These are phyloP conservation scores for Nematodospora valgi DNA, from an alignment of 805 yeast species.

Conservation along the genomic window DNA sequence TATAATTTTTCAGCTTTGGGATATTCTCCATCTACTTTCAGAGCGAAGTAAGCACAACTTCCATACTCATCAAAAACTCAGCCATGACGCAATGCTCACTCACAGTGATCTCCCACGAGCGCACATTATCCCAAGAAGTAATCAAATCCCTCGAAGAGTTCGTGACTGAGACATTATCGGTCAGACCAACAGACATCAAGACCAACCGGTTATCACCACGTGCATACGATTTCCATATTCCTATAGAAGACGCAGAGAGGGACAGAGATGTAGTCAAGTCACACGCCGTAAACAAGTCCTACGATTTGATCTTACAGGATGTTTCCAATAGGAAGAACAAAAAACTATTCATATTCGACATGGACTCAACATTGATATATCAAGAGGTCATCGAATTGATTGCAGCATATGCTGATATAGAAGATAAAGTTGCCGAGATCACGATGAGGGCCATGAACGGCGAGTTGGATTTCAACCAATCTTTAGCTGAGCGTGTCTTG, in stretches of 20 bases:
- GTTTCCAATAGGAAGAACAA: slow-evolving; percentile 25
- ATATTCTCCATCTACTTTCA: too few relatives aligned
- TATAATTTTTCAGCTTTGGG: too few relatives aligned
- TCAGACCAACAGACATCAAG: slow-evolving; percentile 3
- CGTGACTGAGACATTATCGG: neutral
- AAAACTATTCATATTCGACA: slow-evolving; percentile 82
- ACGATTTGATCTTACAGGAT: slow-evolving; percentile 28
- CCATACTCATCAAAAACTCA: neutral
- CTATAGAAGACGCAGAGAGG: slow-evolving; percentile 10
- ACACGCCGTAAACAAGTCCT: neutral
- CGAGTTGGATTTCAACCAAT: slow-evolving; percentile 84
- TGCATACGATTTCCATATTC: slow-evolving; percentile 20
- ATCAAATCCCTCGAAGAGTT: neutral
- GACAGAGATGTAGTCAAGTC: slow-evolving; percentile 7
- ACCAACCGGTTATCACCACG: slow-evolving; percentile 16
- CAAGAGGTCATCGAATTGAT: slow-evolving; percentile 97
- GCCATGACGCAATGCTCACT: neutral
- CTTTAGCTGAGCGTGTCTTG: slow-evolving; percentile 69
- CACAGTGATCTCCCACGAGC: neutral
- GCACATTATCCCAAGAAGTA: neutral
- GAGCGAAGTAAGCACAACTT: too few relatives aligned
- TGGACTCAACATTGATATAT: slow-evolving; percentile 95
- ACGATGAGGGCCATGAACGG: slow-evolving; percentile 97
- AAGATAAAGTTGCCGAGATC: slow-evolving; percentile 78
- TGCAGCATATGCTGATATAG: slow-evolving; percentile 91